Percentiles rank a stretch among this genome's conserved stretches.
phyloP scores from a whole-genome alignment of 2,329 filamentous ascomycete genomes.

The Ramichloridium luteum region DNA sequence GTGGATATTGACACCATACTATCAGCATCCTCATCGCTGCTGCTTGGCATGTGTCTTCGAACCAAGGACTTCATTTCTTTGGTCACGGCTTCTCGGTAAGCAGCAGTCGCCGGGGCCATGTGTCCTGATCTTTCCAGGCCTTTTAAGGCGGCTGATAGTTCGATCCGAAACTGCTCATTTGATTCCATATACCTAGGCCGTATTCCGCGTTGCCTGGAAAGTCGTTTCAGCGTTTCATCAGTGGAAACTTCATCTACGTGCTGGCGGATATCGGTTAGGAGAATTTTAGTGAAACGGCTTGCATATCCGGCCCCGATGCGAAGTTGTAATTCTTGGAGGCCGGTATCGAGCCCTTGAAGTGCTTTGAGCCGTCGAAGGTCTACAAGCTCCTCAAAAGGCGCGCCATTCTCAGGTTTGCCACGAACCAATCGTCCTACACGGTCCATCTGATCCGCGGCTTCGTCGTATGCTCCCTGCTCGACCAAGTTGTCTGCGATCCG shows the following conservation, averaged over 20 bases:
- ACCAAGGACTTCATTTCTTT: conserved; percentile 81
- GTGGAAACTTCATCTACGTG: conserved; percentile 64
- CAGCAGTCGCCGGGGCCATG: conserved; percentile 66
- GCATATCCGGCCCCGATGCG: conserved; percentile 84
- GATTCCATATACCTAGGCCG: conserved; percentile 70
- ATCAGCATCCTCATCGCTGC: conserved; percentile 85
- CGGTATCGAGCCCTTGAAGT: conserved; percentile 65
- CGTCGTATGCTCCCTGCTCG: conserved; percentile 70
- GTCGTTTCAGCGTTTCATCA: conserved; percentile 67
- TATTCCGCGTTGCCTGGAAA: conserved; percentile 43
- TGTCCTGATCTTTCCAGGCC: conserved; percentile 75
- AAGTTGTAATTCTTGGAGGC: conserved; percentile 62
- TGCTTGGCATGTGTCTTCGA: conserved; percentile 73
- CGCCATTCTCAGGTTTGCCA: conserved; percentile 47
- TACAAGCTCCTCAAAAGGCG: conserved; percentile 29
- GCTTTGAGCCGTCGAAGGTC: conserved; percentile 69
- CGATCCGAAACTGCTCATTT: conserved; percentile 56
- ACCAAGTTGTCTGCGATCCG: conserved; percentile 68
- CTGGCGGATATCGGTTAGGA: conserved; percentile 67
- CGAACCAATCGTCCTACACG: conserved; percentile 67
- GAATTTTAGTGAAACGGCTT: conserved; percentile 59
- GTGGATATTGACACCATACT: conserved; percentile 81
- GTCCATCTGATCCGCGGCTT: conserved; percentile 66
- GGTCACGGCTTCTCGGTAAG: conserved; percentile 71
- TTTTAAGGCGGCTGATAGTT: conserved; percentile 57